These are phyloP conservation scores for Boeremia lycopersici DNA, from an alignment of 2,329 filamentous ascomycete species.

Conservation along the genomic window DNA sequence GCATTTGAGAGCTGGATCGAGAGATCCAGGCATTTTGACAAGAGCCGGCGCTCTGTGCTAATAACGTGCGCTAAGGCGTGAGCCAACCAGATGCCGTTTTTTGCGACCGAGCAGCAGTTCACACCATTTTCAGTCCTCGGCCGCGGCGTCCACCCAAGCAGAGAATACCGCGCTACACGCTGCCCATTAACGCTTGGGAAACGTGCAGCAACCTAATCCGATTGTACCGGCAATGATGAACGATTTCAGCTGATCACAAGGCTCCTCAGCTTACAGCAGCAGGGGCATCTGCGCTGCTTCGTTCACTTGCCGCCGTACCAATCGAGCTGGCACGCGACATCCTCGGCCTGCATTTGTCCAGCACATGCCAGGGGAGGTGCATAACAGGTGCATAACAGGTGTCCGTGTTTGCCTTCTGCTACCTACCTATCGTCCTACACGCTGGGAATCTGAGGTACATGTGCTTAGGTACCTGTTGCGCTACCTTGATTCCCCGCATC, in stretches of 20 bases:
- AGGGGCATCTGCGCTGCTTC: constrained; percentile 8
- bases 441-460: constrained; percentile 11
- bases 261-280: constrained; percentile 13
- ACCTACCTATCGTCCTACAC: constrained; percentile 5
- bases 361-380: constrained; percentile 13
- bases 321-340: constrained; percentile 11
- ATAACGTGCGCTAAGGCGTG: constrained; percentile 12
- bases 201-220: neutral
- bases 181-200: neutral
- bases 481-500: constrained; percentile 9
- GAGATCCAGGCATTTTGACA: constrained; percentile 24
- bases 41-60: constrained; percentile 13
- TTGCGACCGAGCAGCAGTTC: constrained; percentile 17
- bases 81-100: constrained; percentile 21
- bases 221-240: constrained; percentile 1
- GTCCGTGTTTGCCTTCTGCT: neutral
- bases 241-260: constrained; percentile 13
- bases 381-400: constrained; percentile 9
- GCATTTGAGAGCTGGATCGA: constrained; percentile 12
- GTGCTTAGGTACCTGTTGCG: constrained; percentile 7
- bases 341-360: constrained; percentile 5
- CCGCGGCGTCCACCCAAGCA: constrained; percentile 1
- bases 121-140: constrained; percentile 16
- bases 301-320: constrained; percentile 12
- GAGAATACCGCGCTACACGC: constrained; percentile 4